Percentiles rank a stretch among this genome's conserved stretches.
Conservation (phyloP, 768 basidiomycete genomes). For the Suillus clintonianus region DNA sequence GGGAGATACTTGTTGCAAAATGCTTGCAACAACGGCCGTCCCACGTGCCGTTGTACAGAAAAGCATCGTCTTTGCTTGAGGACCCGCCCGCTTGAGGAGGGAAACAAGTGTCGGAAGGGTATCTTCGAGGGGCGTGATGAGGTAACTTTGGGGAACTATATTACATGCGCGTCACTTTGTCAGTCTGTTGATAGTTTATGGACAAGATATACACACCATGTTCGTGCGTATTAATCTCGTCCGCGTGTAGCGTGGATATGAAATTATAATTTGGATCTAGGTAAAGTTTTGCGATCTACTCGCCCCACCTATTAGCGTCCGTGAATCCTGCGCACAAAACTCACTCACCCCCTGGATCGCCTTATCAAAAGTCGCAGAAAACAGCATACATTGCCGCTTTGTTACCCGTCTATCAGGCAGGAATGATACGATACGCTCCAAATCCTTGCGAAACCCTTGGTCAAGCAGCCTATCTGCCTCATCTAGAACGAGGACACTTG, state of each 20-base stretch:
- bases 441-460: conserved; percentile 67
- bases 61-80: conserved; percentile 50
- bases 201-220: conserved; percentile 42
- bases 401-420: conserved; percentile 47
- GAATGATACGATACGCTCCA: conserved; percentile 59
- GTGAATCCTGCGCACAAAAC: neutral
- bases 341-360: conserved; percentile 55
- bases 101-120: conserved; percentile 43
- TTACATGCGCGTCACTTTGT: neutral
- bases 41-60: conserved; percentile 72
- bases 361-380: conserved; percentile 75
- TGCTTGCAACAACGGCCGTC: conserved; percentile 41
- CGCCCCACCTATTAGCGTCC: neutral
- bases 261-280: conserved; percentile 38
- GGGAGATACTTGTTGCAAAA: conserved; percentile 24
- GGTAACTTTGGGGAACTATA: conserved; percentile 48
- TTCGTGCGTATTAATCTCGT: conserved; percentile 62
- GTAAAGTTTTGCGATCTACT: conserved; percentile 30
- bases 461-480: conserved; percentile 78
- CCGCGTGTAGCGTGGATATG: conserved; percentile 57
- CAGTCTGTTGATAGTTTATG: neutral
- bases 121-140: conserved; percentile 44
- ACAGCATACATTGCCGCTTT: conserved; percentile 66
- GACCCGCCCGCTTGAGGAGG: conserved; percentile 38
- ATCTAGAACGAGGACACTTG: conserved; percentile 53